Conservation (phyloP, 352 stramenopile species). For the Blastocystis sp. region DNA sequence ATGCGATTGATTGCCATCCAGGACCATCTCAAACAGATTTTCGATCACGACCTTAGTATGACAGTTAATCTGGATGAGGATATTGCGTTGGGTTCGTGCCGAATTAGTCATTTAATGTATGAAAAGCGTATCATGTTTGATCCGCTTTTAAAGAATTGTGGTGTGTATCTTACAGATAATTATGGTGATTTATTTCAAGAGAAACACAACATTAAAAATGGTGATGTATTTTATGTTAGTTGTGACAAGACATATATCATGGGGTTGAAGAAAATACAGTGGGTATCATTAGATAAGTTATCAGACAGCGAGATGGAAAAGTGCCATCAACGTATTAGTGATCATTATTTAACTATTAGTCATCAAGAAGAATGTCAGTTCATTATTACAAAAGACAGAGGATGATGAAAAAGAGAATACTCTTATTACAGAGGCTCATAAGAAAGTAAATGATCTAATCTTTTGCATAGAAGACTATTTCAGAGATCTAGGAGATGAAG, state of each 20-base stretch:
- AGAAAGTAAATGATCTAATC: not conserved
- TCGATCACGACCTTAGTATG: not conserved
- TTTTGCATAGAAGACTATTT: too few relatives aligned
- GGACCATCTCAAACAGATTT: not conserved
- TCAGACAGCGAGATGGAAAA: not conserved
- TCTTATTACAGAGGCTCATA: not conserved
- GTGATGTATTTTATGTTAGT: not conserved
- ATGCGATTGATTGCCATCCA: not conserved
- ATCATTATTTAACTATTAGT: not conserved
- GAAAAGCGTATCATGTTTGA: not conserved
- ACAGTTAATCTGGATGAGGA: conserved; percentile 21
- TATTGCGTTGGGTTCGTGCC: not conserved
- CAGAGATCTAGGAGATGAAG: too few relatives aligned
- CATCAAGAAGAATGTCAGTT: not conserved
- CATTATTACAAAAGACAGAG: not conserved
- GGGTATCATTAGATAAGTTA: not conserved
- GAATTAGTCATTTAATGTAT: not conserved
- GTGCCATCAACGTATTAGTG: not conserved
- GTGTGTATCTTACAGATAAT: not conserved
- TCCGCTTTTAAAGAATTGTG: not conserved
- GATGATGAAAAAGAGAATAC: not conserved
- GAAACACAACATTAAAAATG: not conserved
- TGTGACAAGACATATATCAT: not conserved
- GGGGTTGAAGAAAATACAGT: not conserved
- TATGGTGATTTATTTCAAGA: not conserved